Percentiles rank a stretch among this genome's conserved stretches.
Conservation (phyloP, 2,329 filamentous ascomycete species). For the Colletotrichum coccodes region DNA sequence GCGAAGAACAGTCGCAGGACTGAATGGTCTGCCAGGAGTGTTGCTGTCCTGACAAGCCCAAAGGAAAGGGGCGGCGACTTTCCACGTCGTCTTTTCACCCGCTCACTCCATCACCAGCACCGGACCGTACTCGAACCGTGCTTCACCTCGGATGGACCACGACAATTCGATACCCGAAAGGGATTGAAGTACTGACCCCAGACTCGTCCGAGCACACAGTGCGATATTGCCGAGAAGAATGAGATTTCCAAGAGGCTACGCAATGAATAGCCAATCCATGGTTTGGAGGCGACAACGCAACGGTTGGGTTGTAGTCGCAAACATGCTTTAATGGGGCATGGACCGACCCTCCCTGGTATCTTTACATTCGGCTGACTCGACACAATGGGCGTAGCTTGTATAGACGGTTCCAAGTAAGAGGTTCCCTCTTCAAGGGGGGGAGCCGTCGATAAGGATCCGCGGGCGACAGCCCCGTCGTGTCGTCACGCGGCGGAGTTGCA, state of each 20-base stretch:
- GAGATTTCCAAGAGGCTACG: neutral
- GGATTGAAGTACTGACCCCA: neutral
- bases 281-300: slow-evolving; percentile 12
- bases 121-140: slow-evolving; percentile 1
- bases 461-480: slow-evolving; percentile 5
- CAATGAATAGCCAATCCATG: slow-evolving; percentile 12
- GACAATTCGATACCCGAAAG: neutral
- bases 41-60: neutral
- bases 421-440: neutral
- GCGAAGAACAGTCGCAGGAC: neutral
- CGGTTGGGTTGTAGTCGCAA: slow-evolving; percentile 15
- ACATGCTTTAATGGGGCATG: slow-evolving; percentile 16
- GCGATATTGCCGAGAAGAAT: neutral
- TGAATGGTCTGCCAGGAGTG: neutral
- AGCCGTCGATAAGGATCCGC: slow-evolving; percentile 29
- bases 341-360: slow-evolving; percentile 14
- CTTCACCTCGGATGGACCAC: neutral
- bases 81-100: neutral
- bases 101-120: neutral
- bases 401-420: neutral
- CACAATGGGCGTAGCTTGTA: slow-evolving; percentile 9
- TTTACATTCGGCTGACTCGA: slow-evolving; percentile 25
- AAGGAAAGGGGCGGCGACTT: neutral
- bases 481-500: slow-evolving; percentile 19
- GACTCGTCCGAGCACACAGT: slow-evolving; percentile 12